Conservation (phyloP, 257 asterid genomes). For the Przewalskia tangutica region DNA sequence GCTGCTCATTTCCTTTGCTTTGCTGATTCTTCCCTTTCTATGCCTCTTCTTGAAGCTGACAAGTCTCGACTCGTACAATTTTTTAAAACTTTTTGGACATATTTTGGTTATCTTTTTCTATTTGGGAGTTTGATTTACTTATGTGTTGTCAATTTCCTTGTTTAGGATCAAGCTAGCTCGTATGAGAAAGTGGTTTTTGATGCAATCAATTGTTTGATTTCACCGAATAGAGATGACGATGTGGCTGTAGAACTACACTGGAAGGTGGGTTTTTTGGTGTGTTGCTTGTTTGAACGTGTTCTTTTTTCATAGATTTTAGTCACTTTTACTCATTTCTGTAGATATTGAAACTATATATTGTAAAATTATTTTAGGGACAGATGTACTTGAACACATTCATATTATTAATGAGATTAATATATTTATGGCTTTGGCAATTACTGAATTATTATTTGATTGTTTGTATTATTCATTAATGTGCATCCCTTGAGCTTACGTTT, state of each 20-base stretch:
- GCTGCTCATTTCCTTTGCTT: constrained; percentile 67
- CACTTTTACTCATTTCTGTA: not conserved
- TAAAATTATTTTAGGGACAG: no score
- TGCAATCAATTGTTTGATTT: constrained; percentile 39
- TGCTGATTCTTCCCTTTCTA: constrained; percentile 37
- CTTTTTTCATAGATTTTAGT: not conserved
- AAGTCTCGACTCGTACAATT: constrained; percentile 51
- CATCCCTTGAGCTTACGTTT: no score
- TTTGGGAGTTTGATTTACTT: not conserved
- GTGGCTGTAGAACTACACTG: constrained; percentile 64
- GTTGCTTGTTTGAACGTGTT: not conserved
- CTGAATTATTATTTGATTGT: no score
- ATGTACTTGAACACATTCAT: no score
- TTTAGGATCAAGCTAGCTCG: constrained; percentile 54
- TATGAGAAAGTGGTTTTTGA: constrained; percentile 72
- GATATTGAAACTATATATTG: no score
- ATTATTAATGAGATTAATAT: no score
- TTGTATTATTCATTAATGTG: no score
- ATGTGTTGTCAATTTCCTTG: not conserved
- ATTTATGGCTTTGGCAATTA: no score
- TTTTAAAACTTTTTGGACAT: not conserved
- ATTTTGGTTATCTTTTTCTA: not conserved
- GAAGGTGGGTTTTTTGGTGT: constrained; percentile 33
- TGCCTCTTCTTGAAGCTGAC: constrained; percentile 48
- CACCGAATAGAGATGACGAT: constrained; percentile 72